Evolutionary conservation across 768 basidiomycete genomes (phyloP).

Genomic region (Russula virescens): DNA sequence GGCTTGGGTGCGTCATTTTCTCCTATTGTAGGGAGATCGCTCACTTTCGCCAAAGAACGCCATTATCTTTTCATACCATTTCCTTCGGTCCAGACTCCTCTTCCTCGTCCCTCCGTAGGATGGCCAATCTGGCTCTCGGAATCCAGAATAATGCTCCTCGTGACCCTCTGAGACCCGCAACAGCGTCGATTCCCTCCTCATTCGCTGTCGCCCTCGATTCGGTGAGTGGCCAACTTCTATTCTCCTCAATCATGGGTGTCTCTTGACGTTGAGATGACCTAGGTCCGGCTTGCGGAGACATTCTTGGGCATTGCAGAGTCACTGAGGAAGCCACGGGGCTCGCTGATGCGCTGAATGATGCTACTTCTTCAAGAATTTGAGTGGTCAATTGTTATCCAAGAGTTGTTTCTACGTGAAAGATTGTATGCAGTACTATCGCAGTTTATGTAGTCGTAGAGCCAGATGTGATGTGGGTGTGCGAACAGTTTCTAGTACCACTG

Average conservation of each 20-base stretch:
- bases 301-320: constrained; percentile 59
- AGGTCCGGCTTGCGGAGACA: constrained; percentile 52
- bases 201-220: constrained; percentile 39
- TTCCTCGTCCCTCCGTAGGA: constrained; percentile 36
- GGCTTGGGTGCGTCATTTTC: constrained; percentile 36
- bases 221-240: not conserved
- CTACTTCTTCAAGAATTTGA: too few species aligned
- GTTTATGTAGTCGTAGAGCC: constrained; percentile 37
- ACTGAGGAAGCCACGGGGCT: constrained; percentile 48
- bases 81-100: constrained; percentile 43
- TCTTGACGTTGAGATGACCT: not conserved
- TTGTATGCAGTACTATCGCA: constrained; percentile 34
- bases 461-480: too few species aligned
- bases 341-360: constrained; percentile 36
- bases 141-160: constrained; percentile 42
- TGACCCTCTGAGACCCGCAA: constrained; percentile 29
- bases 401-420: not conserved
- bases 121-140: constrained; percentile 47
- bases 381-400: too few species aligned
- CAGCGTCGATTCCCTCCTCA: constrained; percentile 25
- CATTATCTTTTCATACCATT: constrained; percentile 55
- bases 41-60: constrained; percentile 35
- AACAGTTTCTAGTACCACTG: too few species aligned
- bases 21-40: not conserved
- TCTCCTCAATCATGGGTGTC: too few species aligned